Base-by-base conservation (phyloP, 192 early-diverging fungal species). In the Coemansia sp. region DNA sequence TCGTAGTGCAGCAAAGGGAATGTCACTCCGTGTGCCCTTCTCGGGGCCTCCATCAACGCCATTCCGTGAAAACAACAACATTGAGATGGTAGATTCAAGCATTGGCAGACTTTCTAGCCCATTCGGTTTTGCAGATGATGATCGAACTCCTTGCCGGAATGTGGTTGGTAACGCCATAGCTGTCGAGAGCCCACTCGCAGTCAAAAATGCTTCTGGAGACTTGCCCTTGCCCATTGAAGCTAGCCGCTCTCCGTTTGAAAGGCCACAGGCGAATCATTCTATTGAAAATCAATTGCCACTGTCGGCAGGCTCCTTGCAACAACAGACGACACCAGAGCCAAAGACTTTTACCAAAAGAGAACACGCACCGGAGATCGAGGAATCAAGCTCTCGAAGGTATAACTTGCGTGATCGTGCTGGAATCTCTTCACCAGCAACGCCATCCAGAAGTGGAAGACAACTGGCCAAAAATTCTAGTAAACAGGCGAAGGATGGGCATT, bases 11-110 rank as follows among this genome's bases (percentile, higher is more conserved):
- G 20, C 48, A 10, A 25, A 49, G 48, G 10, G 7, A 49, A 3
- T 40, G 39, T 43, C 25, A 13, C 31, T 39, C 29, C 67, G 61
- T 10, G 65, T 79, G 43, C 68, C 71, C 26, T 61, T 79, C 23
- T 79, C 71, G 4, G 77, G 77, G 16, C 64, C 71, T 29, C 77
- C 76, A 9, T 61, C 77, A 4, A 74, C 77, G 30, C 77, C 71
- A n/a, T 63, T 55, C 13, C 56, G 45, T 29, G 58, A 23, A 9
- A n/a, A 49, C 18, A 46, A 46, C 12, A 51, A 35, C 34, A 23
- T 30, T 23, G 21, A 64, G 30, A 29, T 4, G n/a, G 31, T 42
- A 16, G 35, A 23, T 23, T 35, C 10, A 29, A 46, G 18, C 23
- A 25, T n/a, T 49, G 48, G 8, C 23, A 49, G 18, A 4, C n/a